Evolutionary conservation across 805 yeast genomes (phyloP).

Genomic region (Ogataea zsoltii): DNA sequence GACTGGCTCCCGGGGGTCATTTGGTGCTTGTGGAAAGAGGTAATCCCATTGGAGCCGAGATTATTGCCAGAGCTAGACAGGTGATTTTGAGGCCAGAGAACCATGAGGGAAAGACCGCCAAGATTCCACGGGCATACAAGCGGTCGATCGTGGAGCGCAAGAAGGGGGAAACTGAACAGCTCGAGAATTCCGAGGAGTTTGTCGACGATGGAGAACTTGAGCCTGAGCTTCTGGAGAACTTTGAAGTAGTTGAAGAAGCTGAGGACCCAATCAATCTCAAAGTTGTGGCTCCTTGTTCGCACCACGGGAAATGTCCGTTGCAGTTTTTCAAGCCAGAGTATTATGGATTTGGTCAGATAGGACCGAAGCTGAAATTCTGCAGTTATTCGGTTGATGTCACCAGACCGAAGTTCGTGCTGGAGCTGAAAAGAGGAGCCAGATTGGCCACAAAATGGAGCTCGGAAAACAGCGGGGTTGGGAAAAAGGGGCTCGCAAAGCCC

Average conservation of each 20-base stretch:
- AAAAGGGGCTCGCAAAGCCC: slow-evolving; percentile 44
- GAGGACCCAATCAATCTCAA: slow-evolving; percentile 48
- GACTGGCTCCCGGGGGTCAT: slow-evolving; percentile 77
- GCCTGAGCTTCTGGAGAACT: slow-evolving; percentile 28
- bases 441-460: slow-evolving; percentile 72
- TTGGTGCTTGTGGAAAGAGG: slow-evolving; percentile 85
- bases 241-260: slow-evolving; percentile 22
- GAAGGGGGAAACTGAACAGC: slow-evolving; percentile 24
- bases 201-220: slow-evolving; percentile 27
- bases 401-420: slow-evolving; percentile 79
- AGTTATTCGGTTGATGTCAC: slow-evolving; percentile 67
- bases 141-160: slow-evolving; percentile 43
- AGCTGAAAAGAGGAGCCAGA: slow-evolving; percentile 78
- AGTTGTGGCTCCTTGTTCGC: slow-evolving; percentile 87
- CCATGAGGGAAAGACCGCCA: slow-evolving; percentile 52
- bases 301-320: slow-evolving; percentile 82
- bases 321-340: slow-evolving; percentile 74
- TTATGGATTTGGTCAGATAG: slow-evolving; percentile 53
- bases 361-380: slow-evolving; percentile 70
- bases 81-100: slow-evolving; percentile 84
- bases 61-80: slow-evolving; percentile 87
- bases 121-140: slow-evolving; percentile 69
- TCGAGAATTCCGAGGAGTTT: slow-evolving; percentile 6
- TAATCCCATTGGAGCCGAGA: slow-evolving; percentile 84
- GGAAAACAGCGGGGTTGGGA: slow-evolving; percentile 57